Percentiles rank a stretch among this genome's conserved stretches.
Conservation (phyloP, 768 basidiomycete species). For the Termitomyces eurrhizus region DNA sequence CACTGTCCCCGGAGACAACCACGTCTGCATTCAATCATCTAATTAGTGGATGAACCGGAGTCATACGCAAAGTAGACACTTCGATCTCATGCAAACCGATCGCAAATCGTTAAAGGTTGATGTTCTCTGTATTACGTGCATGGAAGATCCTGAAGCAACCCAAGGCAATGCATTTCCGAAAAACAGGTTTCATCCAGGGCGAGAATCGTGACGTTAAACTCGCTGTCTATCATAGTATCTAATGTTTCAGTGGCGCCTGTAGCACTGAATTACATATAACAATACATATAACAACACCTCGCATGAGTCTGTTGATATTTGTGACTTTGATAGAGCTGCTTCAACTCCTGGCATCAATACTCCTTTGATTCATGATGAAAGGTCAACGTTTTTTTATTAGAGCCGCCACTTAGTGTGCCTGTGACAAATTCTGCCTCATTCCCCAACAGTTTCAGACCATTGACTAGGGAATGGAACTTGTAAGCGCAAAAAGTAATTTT, state of each 20-base stretch:
- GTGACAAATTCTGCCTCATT: neutral
- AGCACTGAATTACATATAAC: too few species aligned
- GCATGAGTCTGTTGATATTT: too few species aligned
- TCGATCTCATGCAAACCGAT: slow-evolving; percentile 17
- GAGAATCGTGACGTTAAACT: too few species aligned
- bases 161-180: slow-evolving; percentile 17
- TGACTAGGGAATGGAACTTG: neutral
- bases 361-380: neutral
- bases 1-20: slow-evolving; percentile 22
- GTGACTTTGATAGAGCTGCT: too few species aligned
- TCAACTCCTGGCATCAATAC: too few species aligned
- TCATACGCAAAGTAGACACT: slow-evolving; percentile 29
- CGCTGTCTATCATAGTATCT: too few species aligned
- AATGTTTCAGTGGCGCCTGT: too few species aligned
- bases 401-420: neutral
- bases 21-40: slow-evolving; percentile 20
- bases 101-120: neutral
- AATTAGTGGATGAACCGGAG: slow-evolving; percentile 11
- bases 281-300: too few species aligned
- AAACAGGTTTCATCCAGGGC: too few species aligned
- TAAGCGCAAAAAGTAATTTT: neutral
- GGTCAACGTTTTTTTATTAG: neutral
- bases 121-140: slow-evolving; percentile 6
- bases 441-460: neutral
- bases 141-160: slow-evolving; percentile 23